Conservation (phyloP, 2,329 filamentous ascomycete genomes). For the Xylariaceae sp. region DNA sequence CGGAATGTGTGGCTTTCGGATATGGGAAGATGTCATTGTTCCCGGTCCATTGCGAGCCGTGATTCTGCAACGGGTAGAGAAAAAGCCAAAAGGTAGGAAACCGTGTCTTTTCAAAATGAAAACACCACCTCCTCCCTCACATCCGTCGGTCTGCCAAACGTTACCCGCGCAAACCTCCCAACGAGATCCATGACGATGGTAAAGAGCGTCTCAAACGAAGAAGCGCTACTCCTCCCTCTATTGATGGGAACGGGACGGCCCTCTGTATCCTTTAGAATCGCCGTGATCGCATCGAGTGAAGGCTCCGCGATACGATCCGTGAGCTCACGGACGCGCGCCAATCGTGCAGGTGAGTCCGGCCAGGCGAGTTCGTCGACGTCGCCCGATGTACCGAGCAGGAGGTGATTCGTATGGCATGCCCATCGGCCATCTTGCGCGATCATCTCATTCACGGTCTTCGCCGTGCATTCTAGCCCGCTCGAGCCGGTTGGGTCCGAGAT, state of each 20-base stretch:
- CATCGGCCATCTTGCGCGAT: conserved; percentile 29
- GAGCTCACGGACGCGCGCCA: conserved; percentile 27
- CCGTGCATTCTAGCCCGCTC: conserved; percentile 42
- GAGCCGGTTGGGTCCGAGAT: conserved; percentile 40
- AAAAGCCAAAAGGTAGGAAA: too few relatives aligned
- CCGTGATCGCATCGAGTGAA: conserved; percentile 17
- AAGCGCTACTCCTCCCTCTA: conserved; percentile 21
- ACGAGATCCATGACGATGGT: conserved; percentile 32
- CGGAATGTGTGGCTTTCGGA: too few relatives aligned
- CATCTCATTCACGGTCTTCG: conserved; percentile 27
- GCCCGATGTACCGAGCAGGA: conserved; percentile 30
- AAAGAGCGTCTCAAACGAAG: conserved; percentile 30
- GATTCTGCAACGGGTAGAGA: too few relatives aligned
- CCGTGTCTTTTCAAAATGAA: conserved; percentile 13
- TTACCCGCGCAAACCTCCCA: conserved; percentile 24
- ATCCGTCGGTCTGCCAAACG: conserved; percentile 31
- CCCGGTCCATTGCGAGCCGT: too few relatives aligned
- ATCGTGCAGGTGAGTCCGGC: conserved; percentile 28
- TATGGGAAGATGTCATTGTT: too few relatives aligned
- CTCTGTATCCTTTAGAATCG: conserved; percentile 28
- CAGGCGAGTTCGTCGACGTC: conserved; percentile 30
- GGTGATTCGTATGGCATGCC: conserved; percentile 41
- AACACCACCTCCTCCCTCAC: conserved; percentile 18
- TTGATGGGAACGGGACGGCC: conserved; percentile 30
- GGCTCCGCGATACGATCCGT: conserved; percentile 14